Evolutionary conservation across 345 rosid species (phyloP).

Genomic region (Erodium maritimum): DNA sequence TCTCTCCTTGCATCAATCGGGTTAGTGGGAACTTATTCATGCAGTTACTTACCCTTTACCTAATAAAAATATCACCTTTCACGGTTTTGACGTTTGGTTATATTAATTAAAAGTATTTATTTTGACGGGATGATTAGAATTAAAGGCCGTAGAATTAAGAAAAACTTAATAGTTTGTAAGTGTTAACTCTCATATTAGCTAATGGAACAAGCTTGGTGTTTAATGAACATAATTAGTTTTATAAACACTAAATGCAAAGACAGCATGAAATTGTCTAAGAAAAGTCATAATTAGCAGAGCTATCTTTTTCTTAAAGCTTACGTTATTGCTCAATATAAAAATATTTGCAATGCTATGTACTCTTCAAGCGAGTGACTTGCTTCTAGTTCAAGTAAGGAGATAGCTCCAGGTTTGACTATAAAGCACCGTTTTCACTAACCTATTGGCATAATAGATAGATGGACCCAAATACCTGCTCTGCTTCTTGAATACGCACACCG

Average conservation of each 20-base stretch:
- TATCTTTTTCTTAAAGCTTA: conserved; percentile 18
- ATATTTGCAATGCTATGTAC: not conserved
- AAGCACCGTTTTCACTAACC: not conserved
- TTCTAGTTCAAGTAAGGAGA: not conserved
- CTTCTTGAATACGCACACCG: not conserved
- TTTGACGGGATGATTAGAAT: no score
- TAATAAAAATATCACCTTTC: no score
- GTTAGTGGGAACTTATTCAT: no score
- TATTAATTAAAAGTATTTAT: no score
- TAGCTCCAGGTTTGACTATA: not conserved
- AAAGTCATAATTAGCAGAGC: no score
- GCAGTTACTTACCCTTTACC: no score
- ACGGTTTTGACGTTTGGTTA: no score
- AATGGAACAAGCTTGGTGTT: not conserved
- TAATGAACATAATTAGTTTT: not conserved
- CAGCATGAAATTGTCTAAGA: no score
- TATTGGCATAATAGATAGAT: not conserved
- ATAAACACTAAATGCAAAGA: not conserved
- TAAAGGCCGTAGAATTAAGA: no score
- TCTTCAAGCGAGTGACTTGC: not conserved
- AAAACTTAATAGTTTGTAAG: no score
- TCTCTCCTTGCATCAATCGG: no score
- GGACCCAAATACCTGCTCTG: not conserved
- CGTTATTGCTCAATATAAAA: conserved; percentile 7
- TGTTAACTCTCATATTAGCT: no score